These are phyloP conservation scores for Glomus cerebriforme DNA, from an alignment of 192 early-diverging fungal genomes.

Conservation along the genomic window DNA sequence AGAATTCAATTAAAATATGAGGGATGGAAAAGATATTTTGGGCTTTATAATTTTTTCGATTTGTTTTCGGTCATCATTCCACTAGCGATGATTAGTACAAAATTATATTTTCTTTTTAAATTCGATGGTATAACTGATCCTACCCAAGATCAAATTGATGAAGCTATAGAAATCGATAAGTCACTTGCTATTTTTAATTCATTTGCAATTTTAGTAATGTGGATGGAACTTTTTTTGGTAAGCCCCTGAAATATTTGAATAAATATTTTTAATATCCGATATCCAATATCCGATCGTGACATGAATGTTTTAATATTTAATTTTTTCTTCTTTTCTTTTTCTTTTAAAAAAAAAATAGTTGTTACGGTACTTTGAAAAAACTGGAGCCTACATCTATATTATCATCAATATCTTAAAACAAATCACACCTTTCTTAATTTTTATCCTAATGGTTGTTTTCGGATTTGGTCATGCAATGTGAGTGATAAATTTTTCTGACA, in stretches of 20 bases:
- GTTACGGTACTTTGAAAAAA: background rate
- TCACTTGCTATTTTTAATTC: background rate
- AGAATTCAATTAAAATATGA: background rate
- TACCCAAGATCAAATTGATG: background rate
- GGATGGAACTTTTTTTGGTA: background rate
- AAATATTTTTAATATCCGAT: background rate
- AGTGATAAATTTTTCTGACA: background rate
- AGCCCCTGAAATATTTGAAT: background rate
- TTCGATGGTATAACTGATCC: too few species aligned
- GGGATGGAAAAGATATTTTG: background rate
- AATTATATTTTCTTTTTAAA: background rate
- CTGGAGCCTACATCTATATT: constrained; percentile 19
- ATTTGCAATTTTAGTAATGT: constrained; percentile 1
- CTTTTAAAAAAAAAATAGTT: background rate
- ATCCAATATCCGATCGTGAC: background rate
- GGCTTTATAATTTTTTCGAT: constrained; percentile 8
- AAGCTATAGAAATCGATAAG: too few species aligned
- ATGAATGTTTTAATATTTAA: background rate
- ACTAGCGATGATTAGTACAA: background rate
- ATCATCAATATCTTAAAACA: background rate
- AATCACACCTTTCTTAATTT: background rate
- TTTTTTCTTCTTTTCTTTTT: background rate
- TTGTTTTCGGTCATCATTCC: background rate
- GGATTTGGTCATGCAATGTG: constrained; percentile 23
- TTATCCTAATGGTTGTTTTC: background rate